Evolutionary conservation across 2,329 filamentous ascomycete species (phyloP), one percentile per base, ranked within the genome.

Genomic region (Cytospora leucostoma): DNA sequence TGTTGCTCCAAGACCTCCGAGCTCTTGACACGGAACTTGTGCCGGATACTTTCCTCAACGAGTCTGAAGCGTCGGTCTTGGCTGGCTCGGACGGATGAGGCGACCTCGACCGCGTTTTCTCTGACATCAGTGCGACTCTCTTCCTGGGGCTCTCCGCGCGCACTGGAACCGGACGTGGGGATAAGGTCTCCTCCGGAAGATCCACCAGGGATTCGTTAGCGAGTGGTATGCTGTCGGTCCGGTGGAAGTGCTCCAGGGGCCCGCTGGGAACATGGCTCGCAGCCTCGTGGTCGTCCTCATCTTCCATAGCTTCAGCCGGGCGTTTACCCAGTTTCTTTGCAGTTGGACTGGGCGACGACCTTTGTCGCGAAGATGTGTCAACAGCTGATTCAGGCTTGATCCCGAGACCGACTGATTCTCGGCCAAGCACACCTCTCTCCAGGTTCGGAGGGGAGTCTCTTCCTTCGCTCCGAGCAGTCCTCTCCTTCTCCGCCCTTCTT

Each of bases 401-500:
- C 11, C 82, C 84, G n/a, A 88, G 71, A 0, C 83, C 84, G 33
- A 82, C 74, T 6, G 82, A 72, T 64, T 86, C 86, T 57, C 84
- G 82, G 27, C 86, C 86, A 54, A 88, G 70, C 2, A 88, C 83
- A 44, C 86, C 86, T 64, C 84, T 78, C 62, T 87, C 84, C 53
- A 88, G 76, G 60, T 87, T 87, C 53, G 79, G 77, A 1, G 82
- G 82, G 17, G 82, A 81, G 47, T 81, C 79, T 44, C 78, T 76
- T 32, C 84, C 83, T 56, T 84, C 82, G 34, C 82, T 81, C 70
- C 85, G 79, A 67, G 87, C 83, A 56, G 81, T 80, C 65, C 75
- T 83, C 71, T 89, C 87, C 68, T 85, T 86, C 70, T 93, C 90
- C 59, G 87, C 88, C 66, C 85, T 82, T 58, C 85, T 82, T 49